Conservation (phyloP, 441 rosid species). For the Gossypium aridum region DNA sequence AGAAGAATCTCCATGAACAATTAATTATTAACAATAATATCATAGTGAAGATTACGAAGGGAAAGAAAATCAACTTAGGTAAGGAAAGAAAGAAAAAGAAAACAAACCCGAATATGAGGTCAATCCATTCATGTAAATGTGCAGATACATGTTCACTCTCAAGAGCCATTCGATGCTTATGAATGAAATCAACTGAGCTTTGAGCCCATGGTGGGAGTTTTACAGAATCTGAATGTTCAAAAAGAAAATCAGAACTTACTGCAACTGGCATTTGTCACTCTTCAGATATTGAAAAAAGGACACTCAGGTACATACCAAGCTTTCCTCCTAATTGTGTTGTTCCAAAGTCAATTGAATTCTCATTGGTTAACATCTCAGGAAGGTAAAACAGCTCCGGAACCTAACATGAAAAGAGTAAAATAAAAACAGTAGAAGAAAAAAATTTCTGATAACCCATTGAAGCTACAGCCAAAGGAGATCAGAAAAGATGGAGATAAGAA, state of each 20-base stretch:
- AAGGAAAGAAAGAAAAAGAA: conserved; percentile 10
- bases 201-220: conserved; percentile 97
- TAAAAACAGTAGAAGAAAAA: conserved; percentile 9
- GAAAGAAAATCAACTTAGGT: conserved; percentile 12
- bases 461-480: conserved; percentile 2
- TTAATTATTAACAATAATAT: neutral
- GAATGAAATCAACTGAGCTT: conserved; percentile 90
- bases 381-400: conserved; percentile 99
- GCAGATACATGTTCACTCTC: conserved; percentile 97
- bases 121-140: conserved; percentile 98
- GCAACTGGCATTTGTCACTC: conserved; percentile 12
- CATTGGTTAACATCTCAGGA: conserved; percentile 90
- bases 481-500: conserved; percentile 14
- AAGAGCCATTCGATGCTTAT: conserved; percentile 90
- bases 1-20: neutral
- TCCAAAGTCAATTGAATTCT: conserved; percentile 84
- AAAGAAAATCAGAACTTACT: conserved; percentile 13
- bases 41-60: conserved; percentile 3
- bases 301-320: conserved; percentile 57
- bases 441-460: conserved; percentile 1
- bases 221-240: conserved; percentile 68
- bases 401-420: conserved; percentile 30
- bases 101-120: conserved; percentile 92
- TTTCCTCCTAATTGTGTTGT: conserved; percentile 87
- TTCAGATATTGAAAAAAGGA: conserved; percentile 15